Percentiles rank a stretch among this genome's conserved stretches.
Conservation (phyloP, 2,329 filamentous ascomycete species). For the Fusarium tricinctum region DNA sequence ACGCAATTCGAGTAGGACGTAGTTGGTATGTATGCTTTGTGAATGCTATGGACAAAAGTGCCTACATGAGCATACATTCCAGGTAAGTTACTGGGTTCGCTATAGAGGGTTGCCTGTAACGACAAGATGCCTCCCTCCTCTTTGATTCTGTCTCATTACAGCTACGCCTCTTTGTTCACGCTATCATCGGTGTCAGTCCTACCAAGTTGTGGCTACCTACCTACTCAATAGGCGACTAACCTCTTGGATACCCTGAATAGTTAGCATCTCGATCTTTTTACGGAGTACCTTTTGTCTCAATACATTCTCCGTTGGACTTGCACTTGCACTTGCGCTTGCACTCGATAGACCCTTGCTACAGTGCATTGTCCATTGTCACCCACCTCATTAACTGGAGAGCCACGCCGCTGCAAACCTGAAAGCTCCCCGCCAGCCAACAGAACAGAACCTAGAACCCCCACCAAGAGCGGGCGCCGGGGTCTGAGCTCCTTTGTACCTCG, state of each 20-base stretch:
- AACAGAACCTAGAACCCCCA: constrained; percentile 24
- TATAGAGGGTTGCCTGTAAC: constrained; percentile 1
- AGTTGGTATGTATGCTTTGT: not conserved
- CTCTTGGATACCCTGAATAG: not conserved
- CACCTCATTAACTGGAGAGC: constrained; percentile 30
- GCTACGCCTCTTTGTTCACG: constrained; percentile 26
- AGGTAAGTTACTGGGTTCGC: constrained; percentile 2
- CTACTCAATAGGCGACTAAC: not conserved
- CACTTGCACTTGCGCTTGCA: not conserved
- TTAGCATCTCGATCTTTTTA: not conserved
- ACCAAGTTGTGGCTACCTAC: not conserved
- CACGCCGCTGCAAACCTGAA: constrained; percentile 23
- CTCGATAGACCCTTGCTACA: constrained; percentile 32
- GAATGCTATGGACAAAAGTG: constrained; percentile 18
- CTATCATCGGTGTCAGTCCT: constrained; percentile 13
- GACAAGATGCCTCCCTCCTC: not conserved
- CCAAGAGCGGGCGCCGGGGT: constrained; percentile 29
- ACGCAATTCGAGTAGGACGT: constrained; percentile 32
- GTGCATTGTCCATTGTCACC: constrained; percentile 29
- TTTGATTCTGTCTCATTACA: constrained; percentile 6
- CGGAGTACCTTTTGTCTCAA: not conserved
- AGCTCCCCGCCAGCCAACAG: constrained; percentile 27
- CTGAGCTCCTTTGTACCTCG: constrained; percentile 32
- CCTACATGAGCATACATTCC: constrained; percentile 12
- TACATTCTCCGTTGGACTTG: not conserved